Evolutionary conservation across 2,329 filamentous ascomycete species (phyloP), one percentile per base, ranked within the genome.

Genomic region (Talaromyces pinophilus): DNA sequence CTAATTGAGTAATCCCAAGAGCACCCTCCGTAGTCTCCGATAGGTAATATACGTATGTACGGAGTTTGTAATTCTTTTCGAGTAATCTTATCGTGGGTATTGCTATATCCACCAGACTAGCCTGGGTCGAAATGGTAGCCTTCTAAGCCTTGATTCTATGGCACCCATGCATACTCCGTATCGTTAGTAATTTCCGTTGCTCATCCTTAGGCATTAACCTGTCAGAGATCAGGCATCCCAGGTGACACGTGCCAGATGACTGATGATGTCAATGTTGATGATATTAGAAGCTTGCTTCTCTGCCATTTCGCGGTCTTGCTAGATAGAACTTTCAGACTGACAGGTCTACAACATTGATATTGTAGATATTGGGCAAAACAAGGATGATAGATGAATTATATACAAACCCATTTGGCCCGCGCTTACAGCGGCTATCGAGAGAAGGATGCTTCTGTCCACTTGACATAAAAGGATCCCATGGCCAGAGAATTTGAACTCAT

Each of bases 341-440:
- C 8, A 11, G 10, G 8, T 48, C 19, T 48, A 48, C 19, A 22
- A 19, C n/a, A 11, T 22, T 19, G 44, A 22, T 22, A 52, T 52
- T 30, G 46, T 30, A 28, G 48, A 7, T 11, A 35, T 52, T 19
- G 17, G 22, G 22, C 25, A 17, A 22, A 52, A 17, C 25, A n/a
- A 19, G 4, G n/a, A 55, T 13, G 17, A 19, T 13, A 22, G 30
- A 55, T 19, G 17, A 8, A 44, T n/a, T 19, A 17, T 44, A 57
- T 6, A 17, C 44, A 33, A 42, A 28, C 17, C 10, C 7, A 48
- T 30, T 59, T 54, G 40, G 17, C 15, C 13, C 19, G 63, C 63
- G 63, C 63, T 65, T 65, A 61, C 19, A 50, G 63, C 63, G 63
- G 63, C 55, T 61, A 10, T 5, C 19, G 17, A 30, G 15, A n/a